A percentile compares a stretch with the other conserved stretches of the same genome.
phyloP scores from a whole-genome alignment of 768 basidiomycete genomes.

The Leccinum subtestaceum region DNA sequence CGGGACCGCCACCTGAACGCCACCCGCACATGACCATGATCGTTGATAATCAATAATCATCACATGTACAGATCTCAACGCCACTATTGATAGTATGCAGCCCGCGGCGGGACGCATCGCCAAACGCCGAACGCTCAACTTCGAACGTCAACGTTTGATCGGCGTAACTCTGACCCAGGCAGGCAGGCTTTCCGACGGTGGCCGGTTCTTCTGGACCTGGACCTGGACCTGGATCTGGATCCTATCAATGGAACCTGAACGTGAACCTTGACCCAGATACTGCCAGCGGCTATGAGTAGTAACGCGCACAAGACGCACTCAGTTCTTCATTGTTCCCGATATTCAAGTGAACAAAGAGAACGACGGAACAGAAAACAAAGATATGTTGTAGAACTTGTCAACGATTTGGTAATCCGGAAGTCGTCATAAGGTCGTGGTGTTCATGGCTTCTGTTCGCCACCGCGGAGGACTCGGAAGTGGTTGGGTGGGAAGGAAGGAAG shows the following conservation, averaged over 20 bases:
- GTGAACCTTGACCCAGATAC: background rate
- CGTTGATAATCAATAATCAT: background rate
- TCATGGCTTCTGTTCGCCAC: background rate
- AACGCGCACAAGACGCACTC: background rate
- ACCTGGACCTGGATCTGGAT: background rate
- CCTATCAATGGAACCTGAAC: background rate
- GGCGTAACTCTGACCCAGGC: background rate
- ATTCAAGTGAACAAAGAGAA: background rate
- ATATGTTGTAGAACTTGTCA: background rate
- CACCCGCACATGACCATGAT: background rate
- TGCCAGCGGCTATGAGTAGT: background rate
- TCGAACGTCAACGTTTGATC: background rate
- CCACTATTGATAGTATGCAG: background rate
- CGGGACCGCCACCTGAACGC: background rate
- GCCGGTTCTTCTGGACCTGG: background rate
- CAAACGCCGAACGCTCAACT: background rate
- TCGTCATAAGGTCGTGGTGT: background rate
- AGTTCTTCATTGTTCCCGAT: background rate
- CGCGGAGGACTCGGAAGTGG: background rate
- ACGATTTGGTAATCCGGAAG: background rate
- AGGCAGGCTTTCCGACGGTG: background rate
- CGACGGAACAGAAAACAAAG: background rate
- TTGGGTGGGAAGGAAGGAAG: background rate
- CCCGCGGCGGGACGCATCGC: background rate
- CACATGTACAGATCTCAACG: background rate